Evolutionary conservation across 1,139 yeast species (phyloP).

Genomic region (Blastobotrys arbuscula): DNA sequence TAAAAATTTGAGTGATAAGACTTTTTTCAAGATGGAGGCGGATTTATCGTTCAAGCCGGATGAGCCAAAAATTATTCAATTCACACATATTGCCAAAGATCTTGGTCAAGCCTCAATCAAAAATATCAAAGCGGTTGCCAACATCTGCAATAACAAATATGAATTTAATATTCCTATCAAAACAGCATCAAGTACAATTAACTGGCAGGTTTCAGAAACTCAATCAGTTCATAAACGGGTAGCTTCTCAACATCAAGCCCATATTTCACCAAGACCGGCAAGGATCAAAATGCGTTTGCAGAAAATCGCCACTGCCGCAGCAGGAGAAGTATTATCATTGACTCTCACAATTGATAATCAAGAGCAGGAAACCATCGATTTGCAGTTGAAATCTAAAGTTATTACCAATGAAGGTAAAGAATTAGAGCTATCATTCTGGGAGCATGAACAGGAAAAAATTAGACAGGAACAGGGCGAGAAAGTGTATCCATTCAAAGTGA

Average conservation of each 20-base stretch:
- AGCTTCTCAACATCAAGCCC: background rate
- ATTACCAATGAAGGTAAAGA: slow-evolving; percentile 18
- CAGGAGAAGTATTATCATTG: slow-evolving; percentile 28
- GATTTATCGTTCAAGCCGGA: slow-evolving; percentile 24
- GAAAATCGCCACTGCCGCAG: slow-evolving; percentile 21
- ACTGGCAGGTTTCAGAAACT: background rate
- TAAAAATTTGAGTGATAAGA: slow-evolving; percentile 10
- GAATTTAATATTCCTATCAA: slow-evolving; percentile 9
- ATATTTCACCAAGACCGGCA: slow-evolving; percentile 30
- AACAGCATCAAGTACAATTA: background rate
- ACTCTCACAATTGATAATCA: slow-evolving; percentile 23
- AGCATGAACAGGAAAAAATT: background rate
- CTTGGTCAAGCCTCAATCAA: slow-evolving; percentile 19
- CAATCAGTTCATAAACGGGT: background rate
- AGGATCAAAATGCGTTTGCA: slow-evolving; percentile 21
- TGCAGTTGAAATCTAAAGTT: slow-evolving; percentile 22
- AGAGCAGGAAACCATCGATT: slow-evolving; percentile 27
- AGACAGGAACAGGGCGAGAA: slow-evolving; percentile 7
- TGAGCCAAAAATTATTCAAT: slow-evolving; percentile 25
- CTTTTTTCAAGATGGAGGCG: slow-evolving; percentile 11
- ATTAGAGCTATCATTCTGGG: slow-evolving; percentile 10
- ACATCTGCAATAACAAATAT: slow-evolving; percentile 1
- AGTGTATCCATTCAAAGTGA: slow-evolving; percentile 16
- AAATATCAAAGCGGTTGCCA: slow-evolving; percentile 4
- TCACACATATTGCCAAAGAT: slow-evolving; percentile 23